Base-by-base conservation (phyloP, 495 filamentous ascomycete genomes). In the Jackrogersella minutella region DNA sequence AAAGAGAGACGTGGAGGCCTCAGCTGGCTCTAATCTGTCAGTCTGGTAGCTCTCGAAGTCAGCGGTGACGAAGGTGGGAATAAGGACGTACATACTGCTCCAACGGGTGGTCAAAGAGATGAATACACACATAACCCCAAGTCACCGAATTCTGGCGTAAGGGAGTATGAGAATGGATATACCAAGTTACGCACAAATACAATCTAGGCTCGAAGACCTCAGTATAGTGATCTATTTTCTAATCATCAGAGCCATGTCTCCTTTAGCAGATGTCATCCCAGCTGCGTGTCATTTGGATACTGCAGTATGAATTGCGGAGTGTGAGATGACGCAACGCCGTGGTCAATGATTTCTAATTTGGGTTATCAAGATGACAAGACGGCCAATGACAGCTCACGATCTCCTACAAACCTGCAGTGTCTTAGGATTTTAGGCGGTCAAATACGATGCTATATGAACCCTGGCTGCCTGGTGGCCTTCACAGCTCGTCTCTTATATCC, bases 241-340 rank as follows among this genome's bases (percentile, higher is more conserved):
- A 54, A 54, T 54, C 49, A 47, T 30, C n/a, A 14, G 39, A 37
- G 11, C 36, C 37, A 37, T 51, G 39, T 21, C 8, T 44, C 28
- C 40, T 21, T 34, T 8, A 36, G 36, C 49, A 21, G 30, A 22
- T 21, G 37, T 36, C 58, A 33, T 47, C 21, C 11, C 49, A 17
- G 22, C 57, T 58, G 51, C 52, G 24, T 62, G 52, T 62, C 64
- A 62, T 62, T 53, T 31, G 34, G 14, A 51, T 33, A 17, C 46
- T 52, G 52, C 43, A 58, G 28, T 30, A 58, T 24, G 37, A 14
- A 52, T 33, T 68, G 58, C 46, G 50, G 63, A 62, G 57, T 43
- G 59, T 54, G 40, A 58, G 46, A 63, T 63, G 65, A 68, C 61
- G 65, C 49, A 68, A 68, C 53, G 26, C 19, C 22, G 47, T 36